These are phyloP conservation scores for Colletotrichum kahawae DNA, from an alignment of 2,329 filamentous ascomycete genomes.

Conservation along the genomic window DNA sequence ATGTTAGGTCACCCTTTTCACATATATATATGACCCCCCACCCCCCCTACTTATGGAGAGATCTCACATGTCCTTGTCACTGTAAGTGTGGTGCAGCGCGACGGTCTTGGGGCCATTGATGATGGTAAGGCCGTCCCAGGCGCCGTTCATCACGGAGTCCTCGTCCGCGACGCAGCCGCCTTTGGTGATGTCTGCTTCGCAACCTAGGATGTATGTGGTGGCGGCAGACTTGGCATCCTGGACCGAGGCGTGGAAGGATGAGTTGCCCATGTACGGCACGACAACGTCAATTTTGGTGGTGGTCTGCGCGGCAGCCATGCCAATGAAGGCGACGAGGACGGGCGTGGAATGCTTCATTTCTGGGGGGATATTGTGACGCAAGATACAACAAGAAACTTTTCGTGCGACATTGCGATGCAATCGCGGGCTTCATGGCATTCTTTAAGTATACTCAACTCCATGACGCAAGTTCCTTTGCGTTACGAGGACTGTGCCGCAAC, in stretches of 20 bases:
- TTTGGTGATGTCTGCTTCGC: constrained; percentile 20
- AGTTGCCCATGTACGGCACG: constrained; percentile 27
- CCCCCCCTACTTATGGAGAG: not conserved
- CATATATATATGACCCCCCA: not conserved
- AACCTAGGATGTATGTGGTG: constrained; percentile 36
- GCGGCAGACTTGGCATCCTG: constrained; percentile 28
- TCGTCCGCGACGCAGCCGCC: constrained; percentile 27
- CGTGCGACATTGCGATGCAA: not conserved
- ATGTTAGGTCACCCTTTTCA: not conserved
- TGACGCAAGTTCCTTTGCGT: not conserved
- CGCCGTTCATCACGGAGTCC: not conserved
- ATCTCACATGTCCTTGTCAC: not conserved
- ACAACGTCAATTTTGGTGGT: constrained; percentile 30
- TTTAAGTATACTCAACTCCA: not conserved
- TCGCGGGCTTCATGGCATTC: not conserved
- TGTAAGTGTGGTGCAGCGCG: constrained; percentile 11
- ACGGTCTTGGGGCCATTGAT: constrained; percentile 33
- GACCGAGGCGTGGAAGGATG: constrained; percentile 33
- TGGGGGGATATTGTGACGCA: not conserved
- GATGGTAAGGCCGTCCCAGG: constrained; percentile 26
- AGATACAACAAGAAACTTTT: not conserved
- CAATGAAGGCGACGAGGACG: not conserved
- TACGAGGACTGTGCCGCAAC: not conserved
- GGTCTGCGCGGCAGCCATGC: constrained; percentile 28
- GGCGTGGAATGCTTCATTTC: not conserved